These are phyloP conservation scores for Senecio squalidus DNA, from an alignment of 140 eudicot genomes.

Conservation along the genomic window DNA sequence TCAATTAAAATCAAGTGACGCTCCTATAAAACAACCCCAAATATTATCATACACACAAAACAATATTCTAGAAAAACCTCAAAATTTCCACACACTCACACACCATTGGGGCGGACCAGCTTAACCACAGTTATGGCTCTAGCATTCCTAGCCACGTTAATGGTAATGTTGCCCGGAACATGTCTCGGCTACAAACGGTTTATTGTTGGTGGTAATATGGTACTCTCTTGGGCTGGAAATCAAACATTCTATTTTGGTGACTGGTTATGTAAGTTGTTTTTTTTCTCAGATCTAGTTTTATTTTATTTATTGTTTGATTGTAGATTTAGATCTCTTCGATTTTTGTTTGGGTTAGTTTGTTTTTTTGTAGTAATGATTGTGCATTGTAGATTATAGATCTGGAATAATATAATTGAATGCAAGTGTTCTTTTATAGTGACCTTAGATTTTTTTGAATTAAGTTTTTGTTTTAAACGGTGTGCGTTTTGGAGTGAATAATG, in stretches of 20 bases:
- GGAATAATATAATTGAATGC: background rate
- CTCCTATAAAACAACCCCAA: too few relatives aligned
- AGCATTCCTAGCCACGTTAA: slow-evolving; percentile 28
- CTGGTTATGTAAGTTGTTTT: slow-evolving; percentile 67
- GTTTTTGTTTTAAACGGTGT: too few relatives aligned
- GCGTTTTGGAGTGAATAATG: too few relatives aligned
- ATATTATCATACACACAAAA: too few relatives aligned
- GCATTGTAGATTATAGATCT: background rate
- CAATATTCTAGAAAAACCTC: too few relatives aligned
- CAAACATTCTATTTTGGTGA: slow-evolving; percentile 63
- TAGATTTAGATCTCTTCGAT: background rate
- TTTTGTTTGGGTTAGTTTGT: background rate
- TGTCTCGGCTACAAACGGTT: slow-evolving; percentile 43
- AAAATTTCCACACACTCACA: background rate
- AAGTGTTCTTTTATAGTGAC: background rate
- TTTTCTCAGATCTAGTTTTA: slow-evolving; percentile 9
- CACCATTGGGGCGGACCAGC: slow-evolving; percentile 26
- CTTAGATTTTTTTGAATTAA: slow-evolving; percentile 9
- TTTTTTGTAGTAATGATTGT: background rate
- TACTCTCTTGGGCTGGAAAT: slow-evolving; percentile 61
- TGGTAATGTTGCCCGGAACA: slow-evolving; percentile 43
- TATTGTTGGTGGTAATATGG: slow-evolving; percentile 50
- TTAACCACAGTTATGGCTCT: slow-evolving; percentile 27
- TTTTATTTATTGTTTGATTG: background rate
- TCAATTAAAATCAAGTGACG: too few relatives aligned